Evolutionary conservation across 2,329 filamentous ascomycete genomes (phyloP), one percentile per base, ranked within the genome.

Genomic region (Aspergillus sp.): DNA sequence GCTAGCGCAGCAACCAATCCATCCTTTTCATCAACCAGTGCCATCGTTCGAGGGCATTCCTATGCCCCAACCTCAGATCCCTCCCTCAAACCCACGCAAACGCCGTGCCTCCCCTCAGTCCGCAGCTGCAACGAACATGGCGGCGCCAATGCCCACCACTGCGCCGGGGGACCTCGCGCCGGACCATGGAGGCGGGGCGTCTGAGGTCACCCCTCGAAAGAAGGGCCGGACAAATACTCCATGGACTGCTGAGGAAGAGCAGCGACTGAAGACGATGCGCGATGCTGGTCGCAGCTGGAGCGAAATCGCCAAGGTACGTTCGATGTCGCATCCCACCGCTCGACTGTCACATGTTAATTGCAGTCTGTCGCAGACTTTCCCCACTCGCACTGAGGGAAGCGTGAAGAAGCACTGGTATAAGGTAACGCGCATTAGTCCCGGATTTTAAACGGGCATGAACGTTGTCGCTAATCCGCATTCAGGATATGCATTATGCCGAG

Each of bases 381-480:
- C 95, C 11, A 88, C 87, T 24, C 85, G 95, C 70, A 99, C 95
- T 47, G 95, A 99, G 79, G 95, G 95, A 7, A 97, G 93, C 71
- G 95, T 99, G 22, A 99, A 98, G 84, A 99, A 98, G 80, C 95
- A 99, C 76, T 99, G 95, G 94, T 98, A 99, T 78, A 98, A 98
- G 85, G 91, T 92, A 81, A 57, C 78, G 65, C 36, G 36, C 36
- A 59, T 51, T 16, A 6, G 18, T 6, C 52, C 20, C 32, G 45
- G 47, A 31, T 42, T 26, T n/a, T 12, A 31, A 20, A 49, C 14
- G 26, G 16, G 2, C n/a, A 54, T 3, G 4, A 49, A 4, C 18
- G 16, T 6, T 24, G 7, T 49, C 56, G 49, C 54, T 66, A 39
- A 65, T 49, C 60, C 51, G 71, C 75, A 60, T 75, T 61, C 70